Evolutionary conservation across 139 green algal species (phyloP).

Genomic region (Micromonas commoda): DNA sequence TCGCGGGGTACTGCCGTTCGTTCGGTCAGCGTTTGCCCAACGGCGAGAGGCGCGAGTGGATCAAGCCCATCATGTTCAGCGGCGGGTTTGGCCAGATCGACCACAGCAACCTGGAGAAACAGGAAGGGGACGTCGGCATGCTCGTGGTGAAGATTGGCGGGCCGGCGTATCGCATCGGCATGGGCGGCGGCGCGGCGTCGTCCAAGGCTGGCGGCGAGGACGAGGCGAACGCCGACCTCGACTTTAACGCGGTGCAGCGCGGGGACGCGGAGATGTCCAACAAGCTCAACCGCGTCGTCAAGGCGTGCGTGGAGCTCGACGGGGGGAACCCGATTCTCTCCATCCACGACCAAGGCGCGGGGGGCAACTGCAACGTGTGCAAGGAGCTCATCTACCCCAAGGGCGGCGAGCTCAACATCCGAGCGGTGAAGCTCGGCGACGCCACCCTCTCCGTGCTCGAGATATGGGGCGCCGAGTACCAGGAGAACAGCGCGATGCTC

Average conservation of each 20-base stretch:
- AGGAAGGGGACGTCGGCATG: constrained; percentile 75
- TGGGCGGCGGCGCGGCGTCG: constrained; percentile 92
- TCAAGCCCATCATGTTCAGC: constrained; percentile 99
- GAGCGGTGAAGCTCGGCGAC: constrained; percentile 75
- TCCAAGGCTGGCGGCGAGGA: constrained; percentile 64
- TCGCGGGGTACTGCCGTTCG: constrained; percentile 88
- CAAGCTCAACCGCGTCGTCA: constrained; percentile 98
- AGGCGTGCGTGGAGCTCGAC: constrained; percentile 91
- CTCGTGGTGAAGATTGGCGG: constrained; percentile 97
- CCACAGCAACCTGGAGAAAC: constrained; percentile 64
- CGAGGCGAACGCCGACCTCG: constrained; percentile 71
- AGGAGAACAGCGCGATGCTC: constrained; percentile 86
- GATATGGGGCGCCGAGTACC: constrained; percentile 99
- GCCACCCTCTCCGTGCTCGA: constrained; percentile 95
- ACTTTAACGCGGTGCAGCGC: constrained; percentile 98
- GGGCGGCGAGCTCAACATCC: constrained; percentile 90
- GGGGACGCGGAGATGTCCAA: constrained; percentile 95
- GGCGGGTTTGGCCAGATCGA: constrained; percentile 79
- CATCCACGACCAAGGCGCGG: constrained; percentile 88
- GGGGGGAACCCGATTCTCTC: constrained; percentile 87
- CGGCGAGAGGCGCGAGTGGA: constrained; percentile 90
- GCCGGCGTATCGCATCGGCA: constrained; percentile 96
- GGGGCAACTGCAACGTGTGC: constrained; percentile 98
- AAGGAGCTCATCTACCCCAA: constrained; percentile 99
- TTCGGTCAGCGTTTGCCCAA: constrained; percentile 81